Evolutionary conservation across 2,329 filamentous ascomycete species (phyloP).

Genomic region (Aspergillus aculeatus): DNA sequence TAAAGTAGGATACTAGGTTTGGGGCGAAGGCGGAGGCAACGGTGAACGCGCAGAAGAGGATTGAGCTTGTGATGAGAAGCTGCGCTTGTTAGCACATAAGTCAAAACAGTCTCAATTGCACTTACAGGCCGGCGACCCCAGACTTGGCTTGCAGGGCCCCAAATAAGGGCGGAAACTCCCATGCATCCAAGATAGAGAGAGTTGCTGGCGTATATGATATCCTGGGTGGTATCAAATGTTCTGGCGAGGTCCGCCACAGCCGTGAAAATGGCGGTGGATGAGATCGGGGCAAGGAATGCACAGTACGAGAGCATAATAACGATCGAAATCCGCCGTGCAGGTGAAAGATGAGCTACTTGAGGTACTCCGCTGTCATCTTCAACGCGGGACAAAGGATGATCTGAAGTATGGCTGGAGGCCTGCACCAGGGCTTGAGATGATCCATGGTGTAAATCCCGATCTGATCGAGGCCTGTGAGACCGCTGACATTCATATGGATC

Average conservation of each 20-base stretch:
- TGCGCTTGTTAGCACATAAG: slow-evolving; percentile 6
- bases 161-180: slow-evolving; percentile 68
- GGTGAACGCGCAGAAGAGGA: slow-evolving; percentile 67
- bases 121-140: slow-evolving; percentile 60
- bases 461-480: slow-evolving; percentile 10
- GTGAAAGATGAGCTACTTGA: slow-evolving; percentile 58
- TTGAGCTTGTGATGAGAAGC: slow-evolving; percentile 57
- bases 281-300: slow-evolving; percentile 72
- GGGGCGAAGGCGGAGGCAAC: slow-evolving; percentile 70
- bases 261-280: slow-evolving; percentile 69
- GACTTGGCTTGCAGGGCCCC: slow-evolving; percentile 69
- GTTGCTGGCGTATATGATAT: slow-evolving; percentile 71
- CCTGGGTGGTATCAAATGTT: slow-evolving; percentile 64
- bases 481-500: slow-evolving; percentile 10
- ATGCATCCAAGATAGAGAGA: slow-evolving; percentile 73
- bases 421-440: slow-evolving; percentile 29
- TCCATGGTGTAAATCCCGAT: slow-evolving; percentile 15
- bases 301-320: slow-evolving; percentile 70
- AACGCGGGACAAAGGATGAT: slow-evolving; percentile 30
- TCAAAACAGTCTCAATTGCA: slow-evolving; percentile 4
- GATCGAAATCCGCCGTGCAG: slow-evolving; percentile 63
- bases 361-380: slow-evolving; percentile 38
- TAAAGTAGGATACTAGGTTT: slow-evolving; percentile 68
- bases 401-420: slow-evolving; percentile 34
- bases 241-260: slow-evolving; percentile 71